Base-by-base conservation (phyloP, 2,329 filamentous ascomycete genomes). In the Lachnellula occidentalis region DNA sequence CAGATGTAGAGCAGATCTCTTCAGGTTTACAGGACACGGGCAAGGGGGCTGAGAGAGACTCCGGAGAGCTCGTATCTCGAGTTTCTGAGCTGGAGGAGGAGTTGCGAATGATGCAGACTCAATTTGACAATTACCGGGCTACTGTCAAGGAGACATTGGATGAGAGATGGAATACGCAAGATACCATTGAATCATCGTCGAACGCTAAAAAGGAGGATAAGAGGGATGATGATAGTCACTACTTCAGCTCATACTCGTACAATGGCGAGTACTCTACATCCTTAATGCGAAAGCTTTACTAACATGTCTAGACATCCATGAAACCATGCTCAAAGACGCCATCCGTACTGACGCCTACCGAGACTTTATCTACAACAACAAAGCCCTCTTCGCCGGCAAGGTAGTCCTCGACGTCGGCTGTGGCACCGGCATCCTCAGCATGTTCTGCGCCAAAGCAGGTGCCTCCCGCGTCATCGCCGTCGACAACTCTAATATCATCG, bases 351-450 rank as follows among this genome's bases (percentile, higher is more conserved):
- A 96, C 65, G 87, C 90, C 3, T 97, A 97, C 73, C 85, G 92
- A 45, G 91, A 97, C 72, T 96, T 96, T 69, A 91, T 96, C 66
- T 96, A 96, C 74, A 83, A 85, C 62, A 90, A 96, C 74, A 94
- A 95, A 71, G 77, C 90, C 61, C 74, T 96, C 3, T 96, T 96
- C 72, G 83, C 85, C 34, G 88, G 84, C 65, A 96, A 95, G 74
- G 83, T 86, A 9, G 88, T 96, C 12, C 81, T 97, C 6, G 92
- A 97, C 67, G 91, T 96, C 60, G 92, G 92, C 48, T 96, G 92
- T 67, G 88, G 86, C 47, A 88, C 85, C 24, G 90, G 90, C 24
- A 96, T 96, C 61, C 75, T 97, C 14, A 92, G 88, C 67, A 92
- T 97, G 85, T 96, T 97, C 75, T 95, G 90, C 69, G 92, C 91